Conservation (phyloP, 139 green algal species). For the Chlorella sorokiniana region DNA sequence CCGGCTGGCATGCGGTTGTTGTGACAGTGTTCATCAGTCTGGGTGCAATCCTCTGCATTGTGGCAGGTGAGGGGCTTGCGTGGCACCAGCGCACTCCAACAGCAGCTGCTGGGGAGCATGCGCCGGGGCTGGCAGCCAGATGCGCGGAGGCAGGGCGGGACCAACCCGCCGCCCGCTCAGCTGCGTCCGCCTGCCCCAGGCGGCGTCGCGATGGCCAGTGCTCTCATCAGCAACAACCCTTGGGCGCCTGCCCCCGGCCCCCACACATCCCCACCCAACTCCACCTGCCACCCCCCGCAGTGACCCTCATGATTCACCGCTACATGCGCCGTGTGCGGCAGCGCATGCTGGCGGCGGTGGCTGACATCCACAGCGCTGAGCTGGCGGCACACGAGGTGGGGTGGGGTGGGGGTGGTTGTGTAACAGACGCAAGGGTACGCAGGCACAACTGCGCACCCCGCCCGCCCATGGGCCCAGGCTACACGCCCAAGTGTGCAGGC, state of each 20-base stretch:
- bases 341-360: neutral
- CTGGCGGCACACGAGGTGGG: neutral
- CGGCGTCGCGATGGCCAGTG: neutral
- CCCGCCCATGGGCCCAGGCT: neutral
- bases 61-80: too few species aligned
- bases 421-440: neutral
- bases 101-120: too few species aligned
- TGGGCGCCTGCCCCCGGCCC: neutral
- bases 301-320: neutral
- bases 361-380: neutral
- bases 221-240: neutral
- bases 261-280: neutral
- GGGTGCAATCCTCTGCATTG: too few species aligned
- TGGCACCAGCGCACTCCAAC: too few species aligned
- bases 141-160: too few species aligned
- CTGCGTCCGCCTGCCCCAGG: too few species aligned
- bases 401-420: neutral
- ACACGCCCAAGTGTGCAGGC: neutral
- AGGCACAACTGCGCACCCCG: neutral
- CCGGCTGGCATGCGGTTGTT: too few species aligned
- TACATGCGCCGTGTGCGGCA: neutral
- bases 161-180: too few species aligned
- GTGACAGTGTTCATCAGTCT: too few species aligned
- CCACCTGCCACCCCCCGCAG: neutral
- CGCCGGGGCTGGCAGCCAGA: too few species aligned